Percentiles rank a stretch among this genome's conserved stretches.
Evolutionary conservation across 257 asterid species (phyloP).

Genomic region (Gynochthodes officinalis): DNA sequence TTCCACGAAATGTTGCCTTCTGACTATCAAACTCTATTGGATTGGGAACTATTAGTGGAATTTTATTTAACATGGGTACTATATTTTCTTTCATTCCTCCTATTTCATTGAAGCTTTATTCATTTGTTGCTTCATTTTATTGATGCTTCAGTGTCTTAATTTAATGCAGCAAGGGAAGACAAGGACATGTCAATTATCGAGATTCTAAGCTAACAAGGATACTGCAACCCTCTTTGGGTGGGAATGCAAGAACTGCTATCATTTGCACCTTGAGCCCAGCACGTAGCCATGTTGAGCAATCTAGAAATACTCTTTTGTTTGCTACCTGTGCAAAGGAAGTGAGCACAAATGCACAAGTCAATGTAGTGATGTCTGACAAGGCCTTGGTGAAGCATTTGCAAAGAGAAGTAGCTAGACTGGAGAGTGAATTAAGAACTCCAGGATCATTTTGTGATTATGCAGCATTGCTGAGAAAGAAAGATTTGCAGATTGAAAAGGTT

Average conservation of each 20-base stretch:
- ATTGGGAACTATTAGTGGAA: not conserved
- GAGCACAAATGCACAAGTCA: constrained; percentile 94
- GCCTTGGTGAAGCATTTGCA: constrained; percentile 98
- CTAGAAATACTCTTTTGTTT: constrained; percentile 92
- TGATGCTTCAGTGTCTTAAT: not conserved
- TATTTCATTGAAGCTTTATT: not conserved
- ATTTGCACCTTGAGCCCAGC: constrained; percentile 97
- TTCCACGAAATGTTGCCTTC: not conserved
- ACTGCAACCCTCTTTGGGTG: constrained; percentile 97
- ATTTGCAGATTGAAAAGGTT: constrained; percentile 85
- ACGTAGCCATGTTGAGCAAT: constrained; percentile 95
- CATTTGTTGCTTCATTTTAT: not conserved
- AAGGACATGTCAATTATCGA: constrained; percentile 90
- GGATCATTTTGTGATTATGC: constrained; percentile 69
- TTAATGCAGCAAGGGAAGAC: constrained; percentile 91
- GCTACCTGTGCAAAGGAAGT: constrained; percentile 99
- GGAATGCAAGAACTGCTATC: constrained; percentile 98
- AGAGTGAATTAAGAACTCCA: constrained; percentile 79
- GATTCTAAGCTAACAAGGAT: constrained; percentile 98
- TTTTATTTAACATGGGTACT: not conserved
- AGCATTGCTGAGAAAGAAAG: constrained; percentile 77
- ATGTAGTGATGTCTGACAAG: constrained; percentile 99
- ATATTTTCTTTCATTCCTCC: not conserved
- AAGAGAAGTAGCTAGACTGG: constrained; percentile 94
- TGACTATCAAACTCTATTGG: not conserved